Percentiles rank a stretch among this genome's conserved stretches.
Conservation (phyloP, 352 stramenopile species). For the Pilasporangium apinafurcum region DNA sequence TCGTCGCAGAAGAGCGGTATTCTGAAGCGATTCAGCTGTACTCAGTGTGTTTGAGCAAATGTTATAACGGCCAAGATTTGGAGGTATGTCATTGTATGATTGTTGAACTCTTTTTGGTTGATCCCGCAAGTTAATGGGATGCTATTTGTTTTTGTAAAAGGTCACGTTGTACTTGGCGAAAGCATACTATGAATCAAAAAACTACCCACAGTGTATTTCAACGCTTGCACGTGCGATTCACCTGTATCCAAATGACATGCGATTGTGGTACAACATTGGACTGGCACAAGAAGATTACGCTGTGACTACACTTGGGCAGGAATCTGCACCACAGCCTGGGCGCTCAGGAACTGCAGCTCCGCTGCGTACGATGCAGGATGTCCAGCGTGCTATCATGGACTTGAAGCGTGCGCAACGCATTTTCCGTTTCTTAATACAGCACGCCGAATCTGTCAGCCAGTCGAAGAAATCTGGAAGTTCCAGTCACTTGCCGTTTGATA, state of each 20-base stretch:
- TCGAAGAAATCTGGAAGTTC: conserved; percentile 57
- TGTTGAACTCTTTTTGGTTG: not conserved
- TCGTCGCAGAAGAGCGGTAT: conserved; percentile 95
- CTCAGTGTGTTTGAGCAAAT: conserved; percentile 88
- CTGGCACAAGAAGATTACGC: conserved; percentile 85
- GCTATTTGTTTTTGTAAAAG: conserved; percentile 2
- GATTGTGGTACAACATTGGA: conserved; percentile 83
- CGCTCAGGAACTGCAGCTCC: conserved; percentile 31
- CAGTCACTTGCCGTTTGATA: conserved; percentile 63
- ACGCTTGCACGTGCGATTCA: conserved; percentile 74
- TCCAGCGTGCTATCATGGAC: conserved; percentile 84
- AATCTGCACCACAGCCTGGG: conserved; percentile 28
- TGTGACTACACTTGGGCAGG: conserved; percentile 72
- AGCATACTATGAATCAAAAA: conserved; percentile 87
- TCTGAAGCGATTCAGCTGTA: conserved; percentile 95
- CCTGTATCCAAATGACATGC: conserved; percentile 71
- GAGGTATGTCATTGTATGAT: conserved; percentile 19
- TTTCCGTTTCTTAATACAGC: conserved; percentile 75
- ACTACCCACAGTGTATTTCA: conserved; percentile 84
- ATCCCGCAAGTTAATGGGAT: not conserved
- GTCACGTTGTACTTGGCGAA: conserved; percentile 82
- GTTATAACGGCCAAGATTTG: conserved; percentile 84
- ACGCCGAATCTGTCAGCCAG: conserved; percentile 37
- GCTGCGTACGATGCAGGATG: conserved; percentile 81
- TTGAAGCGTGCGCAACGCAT: conserved; percentile 79